Evolutionary conservation across 495 filamentous ascomycete genomes (phyloP).

Genomic region (Talaromyces nanjingensis): DNA sequence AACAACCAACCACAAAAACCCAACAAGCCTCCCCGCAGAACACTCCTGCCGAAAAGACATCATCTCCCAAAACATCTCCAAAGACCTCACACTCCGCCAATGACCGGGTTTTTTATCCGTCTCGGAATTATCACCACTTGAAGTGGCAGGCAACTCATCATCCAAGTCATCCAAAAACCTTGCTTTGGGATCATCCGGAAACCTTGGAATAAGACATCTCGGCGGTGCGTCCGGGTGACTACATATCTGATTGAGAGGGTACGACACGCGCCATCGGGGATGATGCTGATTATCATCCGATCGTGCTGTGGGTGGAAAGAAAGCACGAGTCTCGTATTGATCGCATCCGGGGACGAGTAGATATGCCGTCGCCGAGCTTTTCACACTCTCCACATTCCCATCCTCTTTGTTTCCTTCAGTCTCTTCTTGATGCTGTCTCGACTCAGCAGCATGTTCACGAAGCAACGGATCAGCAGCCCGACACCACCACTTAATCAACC

Average conservation of each 20-base stretch:
- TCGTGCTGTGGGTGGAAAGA: constrained; percentile 46
- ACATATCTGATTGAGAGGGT: constrained; percentile 59
- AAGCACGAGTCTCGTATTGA: constrained; percentile 57
- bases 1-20: constrained; percentile 91
- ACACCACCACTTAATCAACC: constrained; percentile 94
- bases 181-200: constrained; percentile 94
- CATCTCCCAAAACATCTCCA: constrained; percentile 97
- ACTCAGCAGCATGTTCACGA: constrained; percentile 38
- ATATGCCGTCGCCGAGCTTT: constrained; percentile 55
- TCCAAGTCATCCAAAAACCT: constrained; percentile 86
- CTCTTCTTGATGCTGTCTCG: constrained; percentile 8
- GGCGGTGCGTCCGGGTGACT: constrained; percentile 56
- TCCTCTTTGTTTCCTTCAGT: constrained; percentile 14
- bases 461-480: constrained; percentile 71
- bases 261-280: constrained; percentile 45
- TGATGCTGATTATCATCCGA: constrained; percentile 32
- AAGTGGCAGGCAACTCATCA: constrained; percentile 55
- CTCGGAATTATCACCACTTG: constrained; percentile 11
- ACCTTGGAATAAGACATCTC: constrained; percentile 79
- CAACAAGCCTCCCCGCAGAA: constrained; percentile 80
- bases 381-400: constrained; percentile 34
- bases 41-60: constrained; percentile 98
- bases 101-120: constrained; percentile 42
- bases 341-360: constrained; percentile 84
- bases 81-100: constrained; percentile 74